Conservation (phyloP, 805 yeast species). For the Kurtzmaniella fragi region DNA sequence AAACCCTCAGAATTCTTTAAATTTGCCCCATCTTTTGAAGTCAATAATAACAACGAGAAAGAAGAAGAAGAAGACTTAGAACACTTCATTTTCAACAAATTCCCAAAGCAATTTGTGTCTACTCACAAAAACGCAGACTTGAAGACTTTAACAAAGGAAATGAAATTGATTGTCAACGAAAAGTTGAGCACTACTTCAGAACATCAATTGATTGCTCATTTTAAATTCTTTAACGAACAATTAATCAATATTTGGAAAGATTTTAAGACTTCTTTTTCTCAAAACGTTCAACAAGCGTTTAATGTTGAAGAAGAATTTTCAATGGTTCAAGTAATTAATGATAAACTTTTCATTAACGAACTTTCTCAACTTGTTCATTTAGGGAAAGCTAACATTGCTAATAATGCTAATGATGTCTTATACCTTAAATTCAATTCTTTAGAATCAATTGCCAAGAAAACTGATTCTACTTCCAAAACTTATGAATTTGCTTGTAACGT, state of each 20-base stretch:
- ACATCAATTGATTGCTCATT: constrained; percentile 11
- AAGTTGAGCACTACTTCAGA: background rate
- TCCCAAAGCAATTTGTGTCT: constrained; percentile 14
- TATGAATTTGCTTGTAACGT: constrained; percentile 34
- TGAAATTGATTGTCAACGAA: constrained; percentile 13
- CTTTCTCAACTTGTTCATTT: constrained; percentile 43
- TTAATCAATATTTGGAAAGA: constrained; percentile 32
- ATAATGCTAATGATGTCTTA: constrained; percentile 18
- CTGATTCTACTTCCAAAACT: constrained; percentile 39
- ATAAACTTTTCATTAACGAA: constrained; percentile 45
- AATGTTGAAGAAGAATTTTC: constrained; percentile 14
- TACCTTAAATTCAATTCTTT: constrained; percentile 41
- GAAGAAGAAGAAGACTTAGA: constrained; percentile 2
- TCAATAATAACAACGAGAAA: constrained; percentile 11
- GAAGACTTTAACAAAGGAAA: constrained; percentile 20
- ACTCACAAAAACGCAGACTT: constrained; percentile 4
- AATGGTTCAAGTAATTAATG: constrained; percentile 32
- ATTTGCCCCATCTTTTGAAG: background rate
- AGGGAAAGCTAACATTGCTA: constrained; percentile 15
- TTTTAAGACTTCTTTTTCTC: constrained; percentile 17
- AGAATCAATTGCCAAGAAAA: constrained; percentile 34
- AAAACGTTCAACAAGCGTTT: constrained; percentile 5
- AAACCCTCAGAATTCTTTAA: constrained; percentile 24
- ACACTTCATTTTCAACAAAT: constrained; percentile 10
- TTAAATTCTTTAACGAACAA: constrained; percentile 24